These are phyloP conservation scores for Capsicum rhomboideum DNA, from an alignment of 257 asterid species.

Conservation along the genomic window DNA sequence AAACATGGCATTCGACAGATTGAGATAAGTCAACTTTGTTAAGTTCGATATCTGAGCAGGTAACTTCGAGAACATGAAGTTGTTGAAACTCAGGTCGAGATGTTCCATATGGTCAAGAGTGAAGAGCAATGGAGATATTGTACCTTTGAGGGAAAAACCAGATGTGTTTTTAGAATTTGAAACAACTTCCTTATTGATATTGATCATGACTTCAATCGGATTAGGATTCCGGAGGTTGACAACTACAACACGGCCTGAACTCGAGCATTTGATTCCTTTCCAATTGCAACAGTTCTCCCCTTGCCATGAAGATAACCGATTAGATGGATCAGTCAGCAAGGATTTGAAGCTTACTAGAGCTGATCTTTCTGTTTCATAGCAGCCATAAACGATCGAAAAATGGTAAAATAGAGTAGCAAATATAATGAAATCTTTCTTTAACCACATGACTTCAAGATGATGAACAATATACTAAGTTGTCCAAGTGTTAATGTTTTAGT, in stretches of 20 bases:
- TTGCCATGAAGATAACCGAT: background rate
- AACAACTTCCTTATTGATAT: background rate
- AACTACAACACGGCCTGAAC: background rate
- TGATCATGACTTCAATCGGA: background rate
- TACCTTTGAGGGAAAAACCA: background rate
- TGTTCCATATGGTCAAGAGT: background rate
- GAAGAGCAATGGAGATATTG: background rate
- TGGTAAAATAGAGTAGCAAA: background rate
- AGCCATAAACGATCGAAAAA: background rate
- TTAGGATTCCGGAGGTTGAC: constrained; percentile 7
- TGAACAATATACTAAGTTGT: background rate
- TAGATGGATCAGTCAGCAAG: background rate
- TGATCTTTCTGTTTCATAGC: constrained; percentile 1
- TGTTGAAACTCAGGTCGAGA: constrained; percentile 10
- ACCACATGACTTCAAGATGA: background rate
- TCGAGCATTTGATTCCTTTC: constrained; percentile 5
- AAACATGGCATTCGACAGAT: constrained; percentile 5
- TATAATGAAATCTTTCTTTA: background rate
- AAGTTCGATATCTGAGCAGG: background rate
- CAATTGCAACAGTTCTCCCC: constrained; percentile 1
- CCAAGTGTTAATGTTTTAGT: background rate
- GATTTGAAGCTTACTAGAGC: constrained; percentile 5
- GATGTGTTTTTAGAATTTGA: background rate
- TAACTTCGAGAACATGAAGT: constrained; percentile 1
- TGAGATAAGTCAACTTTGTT: constrained; percentile 2